Conservation (phyloP, 768 basidiomycete species). For the Mycena belliarum region DNA sequence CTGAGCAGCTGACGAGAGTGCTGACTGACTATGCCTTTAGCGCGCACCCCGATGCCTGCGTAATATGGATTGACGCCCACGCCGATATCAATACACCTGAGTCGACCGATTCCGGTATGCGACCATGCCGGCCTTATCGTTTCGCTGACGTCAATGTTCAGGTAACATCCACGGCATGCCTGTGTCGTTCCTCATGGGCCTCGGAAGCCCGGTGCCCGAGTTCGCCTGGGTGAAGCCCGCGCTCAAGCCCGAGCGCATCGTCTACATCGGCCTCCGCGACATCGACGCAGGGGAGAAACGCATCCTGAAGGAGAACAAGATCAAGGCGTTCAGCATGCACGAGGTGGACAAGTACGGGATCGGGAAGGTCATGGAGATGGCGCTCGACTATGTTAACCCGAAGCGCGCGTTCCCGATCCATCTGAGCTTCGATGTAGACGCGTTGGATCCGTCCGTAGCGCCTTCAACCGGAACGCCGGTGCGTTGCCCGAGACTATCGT, state of each 20-base stretch:
- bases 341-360: conserved; percentile 91
- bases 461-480: conserved; percentile 94
- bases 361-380: conserved; percentile 94
- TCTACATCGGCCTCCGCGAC: conserved; percentile 97
- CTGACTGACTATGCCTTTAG: conserved; percentile 36
- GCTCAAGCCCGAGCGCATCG: conserved; percentile 73
- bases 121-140: conserved; percentile 10
- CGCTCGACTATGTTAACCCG: conserved; percentile 91
- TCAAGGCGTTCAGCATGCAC: conserved; percentile 91
- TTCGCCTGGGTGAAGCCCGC: conserved; percentile 59
- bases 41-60: conserved; percentile 75
- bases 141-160: conserved; percentile 22
- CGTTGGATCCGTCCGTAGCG: conserved; percentile 92
- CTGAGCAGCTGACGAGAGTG: conserved; percentile 3
- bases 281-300: conserved; percentile 86
- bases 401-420: conserved; percentile 84
- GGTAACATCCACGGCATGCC: conserved; percentile 99
- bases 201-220: conserved; percentile 44
- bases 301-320: conserved; percentile 76
- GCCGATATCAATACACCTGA: conserved; percentile 93
- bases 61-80: conserved; percentile 97
- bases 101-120: conserved; percentile 72
- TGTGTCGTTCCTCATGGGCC: conserved; percentile 84
- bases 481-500: conserved; percentile 23
- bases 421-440: conserved; percentile 95